Base-by-base conservation (phyloP, 169 alveolate genomes). In the Eimeria tenella region DNA sequence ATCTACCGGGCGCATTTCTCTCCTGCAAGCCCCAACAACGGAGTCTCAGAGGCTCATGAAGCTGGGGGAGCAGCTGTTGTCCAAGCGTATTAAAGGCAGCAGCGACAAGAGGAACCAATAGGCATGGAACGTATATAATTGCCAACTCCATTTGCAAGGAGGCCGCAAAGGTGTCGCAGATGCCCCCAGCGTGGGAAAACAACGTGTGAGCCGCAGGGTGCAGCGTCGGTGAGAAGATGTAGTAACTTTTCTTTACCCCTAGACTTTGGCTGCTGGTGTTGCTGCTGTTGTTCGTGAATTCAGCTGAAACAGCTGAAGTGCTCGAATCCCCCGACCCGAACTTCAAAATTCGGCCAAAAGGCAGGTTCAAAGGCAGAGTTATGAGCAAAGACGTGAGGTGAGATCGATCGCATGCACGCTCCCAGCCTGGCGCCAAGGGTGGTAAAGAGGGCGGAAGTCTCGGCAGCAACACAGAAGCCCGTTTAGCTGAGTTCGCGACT, bases 161-260 rank as follows among this genome's bases (percentile, higher is more conserved):
- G 17, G 94, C 94, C 42, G 94, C 94, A 52, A 90, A 90, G 9
- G 94, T 90, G 60, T 90, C 94, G 83, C 94, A 90, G 52, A 90
- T 90, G 71, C 94, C 94, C 15, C 94, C 94, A 17, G 94, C 90
- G 58, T 90, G 94, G 21, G 94, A 90, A 42, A 90, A 74, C 21
- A 90, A 83, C 71, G 90, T 90, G 53, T 90, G 77, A 19, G 94
- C 94, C 15, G 90, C 89, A 42, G 83, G 87, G 21, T 90, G 94
- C 77, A 90, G 83, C 11, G 83, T 7, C 4, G 94, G 94, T 13
- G 94, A 90, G 83, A 90, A 90, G 82, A 83, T 74, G 83, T 75
- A 90, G 83, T 90, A 90, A 74, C 94, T 90, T 71, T 90, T 90
- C 63, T 90, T 90, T 31, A 83, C 94, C 9, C 90, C 94, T 25